Evolutionary conservation across 208 protist genomes (phyloP), one percentile per base, ranked within the genome.

Genomic region (Sergeia podlipaevii): DNA sequence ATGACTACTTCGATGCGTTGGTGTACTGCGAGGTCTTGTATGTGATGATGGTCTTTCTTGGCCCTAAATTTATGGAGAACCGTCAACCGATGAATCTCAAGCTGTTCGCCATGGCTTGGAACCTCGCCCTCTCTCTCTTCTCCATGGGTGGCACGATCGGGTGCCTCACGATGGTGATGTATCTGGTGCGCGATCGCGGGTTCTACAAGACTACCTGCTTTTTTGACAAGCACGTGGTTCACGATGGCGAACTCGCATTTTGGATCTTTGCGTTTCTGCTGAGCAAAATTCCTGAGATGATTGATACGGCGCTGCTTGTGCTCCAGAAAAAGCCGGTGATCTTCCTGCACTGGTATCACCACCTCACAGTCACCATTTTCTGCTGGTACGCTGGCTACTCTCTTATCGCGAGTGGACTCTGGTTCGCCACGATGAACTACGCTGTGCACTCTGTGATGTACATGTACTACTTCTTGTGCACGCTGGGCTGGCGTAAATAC

Each of bases 401-500:
- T 3, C 28, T 47, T 0, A 65, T 79, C 27, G 54, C 56, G 6
- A 51, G 51, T 45, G 77, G 80, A n/a, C 18, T 80, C n/a, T 79
- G 72, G 58, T 96, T 90, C 47, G 67, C 73, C 15, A 57, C 66
- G 11, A 91, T 94, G 82, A 96, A 96, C 55, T 78, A 82, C 57
- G 61, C 41, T n/a, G 85, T 94, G 3, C 90, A 94, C 66, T 54
- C 73, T 1, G 60, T 93, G 65, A 94, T 94, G 86, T 96, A 96
- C 60, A 70, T 66, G 0, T 96, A 94, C 60, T 96, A 95, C 65
- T 74, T 72, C 42, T 20, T 84, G 15, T 63, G 60, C 37, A 70
- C 65, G 0, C 54, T 61, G 24, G 65, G 67, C n/a, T 18, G 55
- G 38, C 56, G 59, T 49, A 38, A 49, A n/a, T 37, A 76, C 7